These are phyloP conservation scores for Aspergillus piperis DNA, from an alignment of 2,329 filamentous ascomycete genomes.

Conservation along the genomic window DNA sequence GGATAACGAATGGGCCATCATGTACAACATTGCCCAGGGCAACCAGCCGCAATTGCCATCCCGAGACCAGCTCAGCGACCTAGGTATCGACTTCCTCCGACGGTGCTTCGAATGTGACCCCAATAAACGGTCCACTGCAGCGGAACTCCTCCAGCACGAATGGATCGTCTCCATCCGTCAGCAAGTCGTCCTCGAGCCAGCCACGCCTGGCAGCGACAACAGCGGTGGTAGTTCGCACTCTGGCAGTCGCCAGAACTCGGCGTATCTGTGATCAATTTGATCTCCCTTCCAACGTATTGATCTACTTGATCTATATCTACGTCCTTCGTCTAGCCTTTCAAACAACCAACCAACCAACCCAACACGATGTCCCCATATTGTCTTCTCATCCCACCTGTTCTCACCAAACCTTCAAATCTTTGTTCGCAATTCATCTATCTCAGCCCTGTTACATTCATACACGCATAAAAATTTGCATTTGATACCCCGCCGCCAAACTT, in stretches of 20 bases:
- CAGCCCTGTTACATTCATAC: background rate
- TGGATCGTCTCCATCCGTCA: constrained; percentile 66
- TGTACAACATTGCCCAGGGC: constrained; percentile 99
- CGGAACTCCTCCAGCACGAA: constrained; percentile 89
- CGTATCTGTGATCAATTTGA: constrained; percentile 25
- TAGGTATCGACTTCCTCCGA: constrained; percentile 84
- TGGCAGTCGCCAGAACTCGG: constrained; percentile 33
- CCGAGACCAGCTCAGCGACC: constrained; percentile 76
- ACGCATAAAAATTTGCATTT: constrained; percentile 27
- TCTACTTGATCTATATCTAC: too few species aligned
- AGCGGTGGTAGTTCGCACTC: constrained; percentile 39
- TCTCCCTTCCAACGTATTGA: background rate
- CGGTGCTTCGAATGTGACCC: constrained; percentile 87
- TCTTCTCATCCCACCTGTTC: background rate
- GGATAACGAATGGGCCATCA: constrained; percentile 99
- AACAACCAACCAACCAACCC: too few species aligned
- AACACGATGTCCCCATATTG: too few species aligned
- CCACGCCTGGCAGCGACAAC: constrained; percentile 40
- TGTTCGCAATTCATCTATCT: background rate
- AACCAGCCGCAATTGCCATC: constrained; percentile 85
- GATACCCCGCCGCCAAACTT: constrained; percentile 29
- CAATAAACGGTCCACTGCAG: constrained; percentile 72
- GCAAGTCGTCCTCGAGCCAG: constrained; percentile 49
- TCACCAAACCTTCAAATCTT: background rate
- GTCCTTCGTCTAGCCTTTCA: too few species aligned